Conservation (phyloP, 2,329 filamentous ascomycete genomes). For the Colletotrichum kahawae region DNA sequence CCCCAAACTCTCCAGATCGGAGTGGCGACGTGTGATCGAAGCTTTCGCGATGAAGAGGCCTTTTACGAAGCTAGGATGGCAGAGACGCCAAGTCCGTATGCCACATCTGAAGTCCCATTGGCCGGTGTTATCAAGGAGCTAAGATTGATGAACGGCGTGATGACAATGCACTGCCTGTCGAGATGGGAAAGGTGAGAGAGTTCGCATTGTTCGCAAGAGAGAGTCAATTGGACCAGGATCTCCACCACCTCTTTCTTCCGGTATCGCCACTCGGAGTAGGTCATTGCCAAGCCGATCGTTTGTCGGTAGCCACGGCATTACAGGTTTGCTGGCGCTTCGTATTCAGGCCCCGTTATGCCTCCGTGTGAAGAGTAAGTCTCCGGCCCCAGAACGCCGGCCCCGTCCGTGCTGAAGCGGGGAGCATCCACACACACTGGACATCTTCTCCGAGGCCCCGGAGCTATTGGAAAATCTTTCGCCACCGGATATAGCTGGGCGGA, state of each 20-base stretch:
- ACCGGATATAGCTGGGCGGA: background rate
- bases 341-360: background rate
- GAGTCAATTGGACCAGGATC: background rate
- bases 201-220: background rate
- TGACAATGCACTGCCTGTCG: background rate
- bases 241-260: background rate
- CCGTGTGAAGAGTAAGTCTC: background rate
- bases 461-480: background rate
- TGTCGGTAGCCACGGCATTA: background rate
- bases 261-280: background rate
- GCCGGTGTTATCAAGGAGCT: background rate
- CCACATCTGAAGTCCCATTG: background rate
- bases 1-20: background rate
- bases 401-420: conserved; percentile 11
- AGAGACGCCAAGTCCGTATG: background rate
- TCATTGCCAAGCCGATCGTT: background rate
- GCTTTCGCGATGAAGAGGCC: background rate
- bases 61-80: background rate
- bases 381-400: conserved; percentile 5
- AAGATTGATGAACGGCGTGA: background rate
- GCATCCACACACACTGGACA: background rate
- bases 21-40: background rate
- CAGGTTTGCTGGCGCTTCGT: background rate
- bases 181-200: conserved; percentile 1
- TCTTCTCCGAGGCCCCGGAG: background rate